Conservation (phyloP, 2,329 filamentous ascomycete species). For the Sporothrix brunneoviolacea region DNA sequence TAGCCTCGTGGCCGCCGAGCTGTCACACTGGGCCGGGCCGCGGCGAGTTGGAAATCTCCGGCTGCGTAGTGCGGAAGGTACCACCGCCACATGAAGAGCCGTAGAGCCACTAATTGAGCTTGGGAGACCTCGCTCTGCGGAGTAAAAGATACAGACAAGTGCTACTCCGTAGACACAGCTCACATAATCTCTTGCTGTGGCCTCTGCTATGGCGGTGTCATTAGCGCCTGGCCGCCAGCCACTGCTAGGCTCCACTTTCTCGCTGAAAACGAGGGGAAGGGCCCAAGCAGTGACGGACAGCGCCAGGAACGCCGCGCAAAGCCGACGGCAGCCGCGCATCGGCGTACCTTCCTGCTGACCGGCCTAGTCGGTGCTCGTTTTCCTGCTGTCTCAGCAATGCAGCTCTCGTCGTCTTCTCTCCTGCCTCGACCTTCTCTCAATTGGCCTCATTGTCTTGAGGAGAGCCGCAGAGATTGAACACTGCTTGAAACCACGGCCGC, state of each 20-base stretch:
- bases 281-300: background rate
- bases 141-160: no score
- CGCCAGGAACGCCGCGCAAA: slow-evolving; percentile 6
- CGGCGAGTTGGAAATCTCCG: slow-evolving; percentile 2
- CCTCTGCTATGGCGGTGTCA: no score
- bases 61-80: no score
- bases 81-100: no score
- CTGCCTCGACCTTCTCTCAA: background rate
- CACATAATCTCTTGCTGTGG: no score
- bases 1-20: no score
- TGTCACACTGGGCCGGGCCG: slow-evolving; percentile 2
- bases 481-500: no score
- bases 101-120: no score
- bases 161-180: no score
- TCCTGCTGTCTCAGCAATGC: background rate
- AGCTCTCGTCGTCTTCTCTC: background rate
- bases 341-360: background rate
- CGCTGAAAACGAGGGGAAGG: slow-evolving; percentile 6
- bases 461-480: no score
- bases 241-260: slow-evolving; percentile 10
- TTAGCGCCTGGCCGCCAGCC: background rate
- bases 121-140: no score
- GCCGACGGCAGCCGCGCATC: slow-evolving; percentile 12
- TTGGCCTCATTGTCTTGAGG: no score
- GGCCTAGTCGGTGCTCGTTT: background rate